phyloP scores from a whole-genome alignment of 352 stramenopile species.

The Lagenidium giganteum region DNA sequence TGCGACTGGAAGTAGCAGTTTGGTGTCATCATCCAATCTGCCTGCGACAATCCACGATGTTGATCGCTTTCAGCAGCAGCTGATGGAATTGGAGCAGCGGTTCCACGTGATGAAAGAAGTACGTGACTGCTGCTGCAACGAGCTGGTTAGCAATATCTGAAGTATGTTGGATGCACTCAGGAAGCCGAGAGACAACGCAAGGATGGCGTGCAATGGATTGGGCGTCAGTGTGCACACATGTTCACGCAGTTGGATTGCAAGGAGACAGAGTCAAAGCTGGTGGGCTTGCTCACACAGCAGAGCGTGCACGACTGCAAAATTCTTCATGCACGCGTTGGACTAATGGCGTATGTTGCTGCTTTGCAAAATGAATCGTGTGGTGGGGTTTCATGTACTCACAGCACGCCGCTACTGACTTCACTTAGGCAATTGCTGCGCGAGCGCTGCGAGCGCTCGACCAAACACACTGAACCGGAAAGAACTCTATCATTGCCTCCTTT shows the following conservation, averaged over 20 bases:
- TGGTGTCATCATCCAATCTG: no score
- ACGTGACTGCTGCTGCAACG: slow-evolving; percentile 7
- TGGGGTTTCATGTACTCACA: neutral
- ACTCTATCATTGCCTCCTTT: no score
- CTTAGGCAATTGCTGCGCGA: no score
- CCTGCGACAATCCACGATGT: slow-evolving; percentile 9
- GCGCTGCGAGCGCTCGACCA: no score
- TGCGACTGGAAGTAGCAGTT: no score
- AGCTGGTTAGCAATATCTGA: neutral
- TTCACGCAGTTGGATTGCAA: slow-evolving; percentile 58
- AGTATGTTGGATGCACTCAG: slow-evolving; percentile 17
- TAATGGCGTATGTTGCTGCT: slow-evolving; percentile 6
- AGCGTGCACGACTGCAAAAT: slow-evolving; percentile 16
- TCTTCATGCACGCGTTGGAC: neutral
- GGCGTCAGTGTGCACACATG: slow-evolving; percentile 48
- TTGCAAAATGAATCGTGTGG: neutral
- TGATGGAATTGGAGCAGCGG: slow-evolving; percentile 13
- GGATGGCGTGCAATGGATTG: slow-evolving; percentile 48
- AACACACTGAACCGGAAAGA: no score
- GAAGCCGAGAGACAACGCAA: slow-evolving; percentile 31
- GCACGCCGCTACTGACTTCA: no score
- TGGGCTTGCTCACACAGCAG: slow-evolving; percentile 27
- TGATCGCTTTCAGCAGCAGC: slow-evolving; percentile 5
- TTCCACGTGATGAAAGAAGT: no score
- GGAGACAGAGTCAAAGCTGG: slow-evolving; percentile 36